Conservation (phyloP, 352 stramenopile species). For the Plasmopara halstedii region DNA sequence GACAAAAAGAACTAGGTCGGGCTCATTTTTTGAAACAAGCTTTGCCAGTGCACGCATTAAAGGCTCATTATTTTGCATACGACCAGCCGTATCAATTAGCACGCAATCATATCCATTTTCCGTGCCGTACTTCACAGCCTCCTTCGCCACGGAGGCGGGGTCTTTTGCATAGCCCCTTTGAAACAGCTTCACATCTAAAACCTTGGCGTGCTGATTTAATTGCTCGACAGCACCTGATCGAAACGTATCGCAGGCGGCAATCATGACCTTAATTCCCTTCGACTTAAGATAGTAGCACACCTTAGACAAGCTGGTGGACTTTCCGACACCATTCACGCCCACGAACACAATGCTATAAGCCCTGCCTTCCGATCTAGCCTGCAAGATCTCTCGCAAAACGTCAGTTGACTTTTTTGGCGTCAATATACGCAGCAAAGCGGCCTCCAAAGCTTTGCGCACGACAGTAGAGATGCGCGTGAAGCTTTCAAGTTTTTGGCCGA, state of each 20-base stretch:
- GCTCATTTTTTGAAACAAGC: slow-evolving; percentile 94
- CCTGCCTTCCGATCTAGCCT: slow-evolving; percentile 73
- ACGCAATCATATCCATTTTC: slow-evolving; percentile 95
- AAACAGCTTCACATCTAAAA: slow-evolving; percentile 95
- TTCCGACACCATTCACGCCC: slow-evolving; percentile 98
- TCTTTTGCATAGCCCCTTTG: slow-evolving; percentile 96
- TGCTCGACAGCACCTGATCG: slow-evolving; percentile 98
- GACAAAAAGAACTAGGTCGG: slow-evolving; percentile 98
- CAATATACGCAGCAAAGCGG: slow-evolving; percentile 91
- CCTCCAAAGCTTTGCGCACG: slow-evolving; percentile 93
- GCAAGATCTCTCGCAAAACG: slow-evolving; percentile 91
- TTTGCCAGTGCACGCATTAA: slow-evolving; percentile 98
- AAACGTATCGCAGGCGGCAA: slow-evolving; percentile 98
- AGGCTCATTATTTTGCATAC: slow-evolving; percentile 99
- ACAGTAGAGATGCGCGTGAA: slow-evolving; percentile 89
- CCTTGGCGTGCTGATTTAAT: slow-evolving; percentile 95
- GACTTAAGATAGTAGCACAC: slow-evolving; percentile 99
- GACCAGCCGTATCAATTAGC: slow-evolving; percentile 97
- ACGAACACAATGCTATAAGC: slow-evolving; percentile 99
- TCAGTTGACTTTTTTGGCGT: slow-evolving; percentile 94
- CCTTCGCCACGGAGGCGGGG: slow-evolving; percentile 90
- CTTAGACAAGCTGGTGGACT: slow-evolving; percentile 98
- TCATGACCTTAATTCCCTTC: slow-evolving; percentile 93
- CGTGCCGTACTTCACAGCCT: slow-evolving; percentile 92
- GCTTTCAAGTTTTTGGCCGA: slow-evolving; percentile 93